These are phyloP conservation scores for Diaporthe australafricana DNA, from an alignment of 2,329 filamentous ascomycete genomes.

Conservation along the genomic window DNA sequence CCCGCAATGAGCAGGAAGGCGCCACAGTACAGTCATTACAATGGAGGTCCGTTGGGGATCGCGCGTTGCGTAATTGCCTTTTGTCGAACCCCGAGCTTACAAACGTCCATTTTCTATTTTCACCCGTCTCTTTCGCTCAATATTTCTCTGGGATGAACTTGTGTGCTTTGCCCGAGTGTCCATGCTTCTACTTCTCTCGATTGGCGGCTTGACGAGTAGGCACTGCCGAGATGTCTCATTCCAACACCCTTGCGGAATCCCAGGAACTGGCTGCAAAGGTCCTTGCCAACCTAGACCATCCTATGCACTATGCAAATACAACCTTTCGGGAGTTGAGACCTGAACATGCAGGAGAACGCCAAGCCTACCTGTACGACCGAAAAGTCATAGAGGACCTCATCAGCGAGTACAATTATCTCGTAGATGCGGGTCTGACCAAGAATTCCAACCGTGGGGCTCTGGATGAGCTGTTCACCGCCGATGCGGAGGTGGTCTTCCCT, in stretches of 20 bases:
- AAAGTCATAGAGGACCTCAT: not conserved
- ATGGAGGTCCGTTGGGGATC: constrained; percentile 3
- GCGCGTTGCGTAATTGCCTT: not conserved
- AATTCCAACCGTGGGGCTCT: not conserved
- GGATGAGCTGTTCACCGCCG: not conserved
- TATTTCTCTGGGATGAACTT: not conserved
- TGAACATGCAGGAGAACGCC: not conserved
- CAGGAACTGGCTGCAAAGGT: not conserved
- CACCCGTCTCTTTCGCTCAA: not conserved
- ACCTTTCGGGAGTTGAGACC: not conserved
- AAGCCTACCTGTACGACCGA: not conserved
- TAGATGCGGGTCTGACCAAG: not conserved
- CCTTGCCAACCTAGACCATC: not conserved
- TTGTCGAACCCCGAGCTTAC: not conserved
- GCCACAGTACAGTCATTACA: not conserved
- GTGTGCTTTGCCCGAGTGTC: too few relatives aligned
- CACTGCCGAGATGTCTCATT: not conserved
- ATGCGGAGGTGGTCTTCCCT: not conserved
- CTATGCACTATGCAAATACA: not conserved
- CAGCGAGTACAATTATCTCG: constrained; percentile 1
- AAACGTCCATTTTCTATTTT: not conserved
- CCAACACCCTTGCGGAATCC: not conserved
- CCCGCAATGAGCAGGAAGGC: not conserved
- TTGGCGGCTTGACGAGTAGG: too few relatives aligned
- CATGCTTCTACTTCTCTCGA: not conserved